Conservation (phyloP, 208 protist species). For the Herpetomonas samuelpessoai region DNA sequence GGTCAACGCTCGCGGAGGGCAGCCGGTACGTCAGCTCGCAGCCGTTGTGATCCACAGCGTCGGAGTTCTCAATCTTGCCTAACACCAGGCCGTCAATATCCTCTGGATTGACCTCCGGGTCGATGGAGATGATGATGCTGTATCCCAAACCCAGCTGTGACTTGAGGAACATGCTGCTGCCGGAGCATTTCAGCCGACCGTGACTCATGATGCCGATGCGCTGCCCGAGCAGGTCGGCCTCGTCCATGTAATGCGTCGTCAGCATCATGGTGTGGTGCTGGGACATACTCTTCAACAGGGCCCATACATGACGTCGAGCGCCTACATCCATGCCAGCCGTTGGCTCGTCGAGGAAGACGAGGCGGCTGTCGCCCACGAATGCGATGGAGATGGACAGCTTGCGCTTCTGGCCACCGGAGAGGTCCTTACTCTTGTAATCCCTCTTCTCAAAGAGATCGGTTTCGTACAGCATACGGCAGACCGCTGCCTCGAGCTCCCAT, state of each 20-base stretch:
- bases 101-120: neutral
- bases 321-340: slow-evolving; percentile 70
- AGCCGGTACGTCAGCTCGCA: slow-evolving; percentile 40
- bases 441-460: slow-evolving; percentile 35
- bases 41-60: slow-evolving; percentile 15
- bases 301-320: slow-evolving; percentile 56
- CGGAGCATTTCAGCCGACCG: slow-evolving; percentile 43
- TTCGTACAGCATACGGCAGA: slow-evolving; percentile 24
- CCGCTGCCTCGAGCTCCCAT: slow-evolving; percentile 17
- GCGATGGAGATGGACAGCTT: slow-evolving; percentile 65
- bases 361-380: slow-evolving; percentile 35
- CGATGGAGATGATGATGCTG: slow-evolving; percentile 31
- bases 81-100: slow-evolving; percentile 21
- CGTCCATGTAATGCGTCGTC: slow-evolving; percentile 90
- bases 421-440: slow-evolving; percentile 16
- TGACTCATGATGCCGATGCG: slow-evolving; percentile 86
- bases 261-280: slow-evolving; percentile 38
- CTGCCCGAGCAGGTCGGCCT: slow-evolving; percentile 88
- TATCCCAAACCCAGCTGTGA: slow-evolving; percentile 49
- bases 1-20: slow-evolving; percentile 18
- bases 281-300: slow-evolving; percentile 20
- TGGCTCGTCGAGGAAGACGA: slow-evolving; percentile 77
- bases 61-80: slow-evolving; percentile 15
- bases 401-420: slow-evolving; percentile 44
- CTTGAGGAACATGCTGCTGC: slow-evolving; percentile 53